Conservation (phyloP, 2,329 filamentous ascomycete species). For the Trichoderma harzianum region DNA sequence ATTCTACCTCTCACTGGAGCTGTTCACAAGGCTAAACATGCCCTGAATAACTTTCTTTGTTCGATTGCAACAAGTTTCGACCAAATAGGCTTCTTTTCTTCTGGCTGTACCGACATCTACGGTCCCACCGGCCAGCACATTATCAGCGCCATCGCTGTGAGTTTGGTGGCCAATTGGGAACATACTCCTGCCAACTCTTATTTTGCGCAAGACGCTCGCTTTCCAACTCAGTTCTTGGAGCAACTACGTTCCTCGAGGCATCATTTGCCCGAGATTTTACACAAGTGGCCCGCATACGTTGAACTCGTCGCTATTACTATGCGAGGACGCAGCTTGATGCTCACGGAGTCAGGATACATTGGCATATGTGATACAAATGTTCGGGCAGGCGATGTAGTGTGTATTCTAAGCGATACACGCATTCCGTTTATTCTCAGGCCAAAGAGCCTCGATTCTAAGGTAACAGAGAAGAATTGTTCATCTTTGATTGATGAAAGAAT, state of each 20-base stretch:
- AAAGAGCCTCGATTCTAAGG: not conserved
- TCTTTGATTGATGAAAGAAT: too few species aligned
- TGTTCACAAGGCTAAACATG: not conserved
- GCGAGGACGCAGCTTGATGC: not conserved
- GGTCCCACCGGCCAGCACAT: not conserved
- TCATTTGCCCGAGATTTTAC: not conserved
- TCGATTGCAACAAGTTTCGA: not conserved
- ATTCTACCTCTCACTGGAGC: not conserved
- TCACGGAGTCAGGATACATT: not conserved
- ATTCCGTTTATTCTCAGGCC: not conserved
- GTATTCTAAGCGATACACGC: not conserved
- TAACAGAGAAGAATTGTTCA: not conserved
- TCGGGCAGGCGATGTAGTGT: not conserved
- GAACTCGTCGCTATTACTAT: not conserved
- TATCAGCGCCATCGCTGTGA: not conserved
- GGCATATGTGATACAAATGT: not conserved
- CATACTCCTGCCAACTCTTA: conserved; percentile 2
- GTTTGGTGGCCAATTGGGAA: not conserved
- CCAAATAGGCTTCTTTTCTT: not conserved
- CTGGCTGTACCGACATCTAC: not conserved
- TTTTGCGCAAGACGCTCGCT: not conserved
- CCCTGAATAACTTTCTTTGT: not conserved
- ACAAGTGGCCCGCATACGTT: not conserved
- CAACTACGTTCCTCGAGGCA: not conserved
- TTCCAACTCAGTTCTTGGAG: not conserved